Evolutionary conservation across 2,329 filamentous ascomycete species (phyloP).

Genomic region (Tolypocladium inflatum): DNA sequence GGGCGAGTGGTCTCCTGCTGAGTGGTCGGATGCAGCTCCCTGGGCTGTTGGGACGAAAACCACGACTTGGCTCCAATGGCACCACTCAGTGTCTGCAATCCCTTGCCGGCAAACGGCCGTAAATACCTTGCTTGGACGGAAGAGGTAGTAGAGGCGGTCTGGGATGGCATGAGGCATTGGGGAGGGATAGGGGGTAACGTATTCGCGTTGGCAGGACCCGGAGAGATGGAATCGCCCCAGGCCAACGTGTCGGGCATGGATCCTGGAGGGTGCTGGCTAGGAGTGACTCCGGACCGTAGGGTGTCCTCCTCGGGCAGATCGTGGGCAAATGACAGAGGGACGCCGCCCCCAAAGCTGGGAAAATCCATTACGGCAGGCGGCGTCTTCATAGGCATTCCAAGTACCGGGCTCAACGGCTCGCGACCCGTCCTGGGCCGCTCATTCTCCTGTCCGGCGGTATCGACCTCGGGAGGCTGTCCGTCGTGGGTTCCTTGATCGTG

Average conservation of each 20-base stretch:
- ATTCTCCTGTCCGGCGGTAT: conserved; percentile 38
- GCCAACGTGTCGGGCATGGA: conserved; percentile 47
- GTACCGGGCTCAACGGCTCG: conserved; percentile 42
- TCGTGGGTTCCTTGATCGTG: conserved; percentile 37
- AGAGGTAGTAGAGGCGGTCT: conserved; percentile 42
- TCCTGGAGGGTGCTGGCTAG: conserved; percentile 21
- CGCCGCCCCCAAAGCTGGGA: conserved; percentile 21
- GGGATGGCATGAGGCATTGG: conserved; percentile 41
- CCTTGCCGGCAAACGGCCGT: conserved; percentile 45
- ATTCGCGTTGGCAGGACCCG: conserved; percentile 19
- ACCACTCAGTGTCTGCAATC: conserved; percentile 42
- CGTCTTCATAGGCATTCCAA: conserved; percentile 35
- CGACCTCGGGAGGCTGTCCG: conserved; percentile 11
- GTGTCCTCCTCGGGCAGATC: conserved; percentile 17
- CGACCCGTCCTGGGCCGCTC: conserved; percentile 37
- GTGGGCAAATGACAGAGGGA: conserved; percentile 24
- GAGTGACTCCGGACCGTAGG: conserved; percentile 12
- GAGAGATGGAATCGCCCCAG: conserved; percentile 36
- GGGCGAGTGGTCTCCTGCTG: conserved; percentile 7
- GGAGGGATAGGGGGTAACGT: conserved; percentile 36
- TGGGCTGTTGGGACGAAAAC: conserved; percentile 21
- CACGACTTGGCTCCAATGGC: conserved; percentile 14
- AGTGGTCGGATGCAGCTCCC: conserved; percentile 6
- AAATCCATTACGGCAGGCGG: conserved; percentile 31
- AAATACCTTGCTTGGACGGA: conserved; percentile 41